A percentile compares a stretch with the other conserved stretches of the same genome.
Evolutionary conservation across 1,139 yeast genomes (phyloP).

Genomic region (Kluyveromyces marxianus): DNA sequence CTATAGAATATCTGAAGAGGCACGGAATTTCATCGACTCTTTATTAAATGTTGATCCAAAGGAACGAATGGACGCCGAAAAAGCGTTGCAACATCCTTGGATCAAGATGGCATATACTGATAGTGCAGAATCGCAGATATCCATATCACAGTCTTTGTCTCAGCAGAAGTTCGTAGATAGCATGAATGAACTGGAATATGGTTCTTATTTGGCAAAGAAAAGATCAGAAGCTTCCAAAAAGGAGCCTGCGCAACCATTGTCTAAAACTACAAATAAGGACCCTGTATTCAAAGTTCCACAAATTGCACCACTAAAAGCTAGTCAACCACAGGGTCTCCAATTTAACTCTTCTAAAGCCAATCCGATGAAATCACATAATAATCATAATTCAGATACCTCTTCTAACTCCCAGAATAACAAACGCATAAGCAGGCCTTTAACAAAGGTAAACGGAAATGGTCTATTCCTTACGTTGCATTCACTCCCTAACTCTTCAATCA

Average conservation of each 20-base stretch:
- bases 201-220: slow-evolving; percentile 31
- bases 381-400: not conserved
- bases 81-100: slow-evolving; percentile 66
- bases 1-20: slow-evolving; percentile 54
- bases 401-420: not conserved
- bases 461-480: slow-evolving; percentile 46
- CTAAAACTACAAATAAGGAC: slow-evolving; percentile 13
- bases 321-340: not conserved
- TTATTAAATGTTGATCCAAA: slow-evolving; percentile 71
- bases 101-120: slow-evolving; percentile 17
- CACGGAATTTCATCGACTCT: slow-evolving; percentile 59
- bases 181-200: slow-evolving; percentile 31
- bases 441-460: slow-evolving; percentile 33
- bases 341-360: not conserved
- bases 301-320: slow-evolving; percentile 24
- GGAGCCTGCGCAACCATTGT: slow-evolving; percentile 32
- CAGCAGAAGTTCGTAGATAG: slow-evolving; percentile 55
- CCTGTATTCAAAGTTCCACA: slow-evolving; percentile 32
- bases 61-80: slow-evolving; percentile 59
- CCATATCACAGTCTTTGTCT: slow-evolving; percentile 64
- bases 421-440: slow-evolving; percentile 9
- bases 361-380: not conserved
- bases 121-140: slow-evolving; percentile 36
- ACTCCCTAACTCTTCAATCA: slow-evolving; percentile 34
- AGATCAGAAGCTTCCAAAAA: slow-evolving; percentile 36